These are phyloP conservation scores for Vanrija sp. DNA, from an alignment of 1,284 basidiomycete species.

Conservation along the genomic window DNA sequence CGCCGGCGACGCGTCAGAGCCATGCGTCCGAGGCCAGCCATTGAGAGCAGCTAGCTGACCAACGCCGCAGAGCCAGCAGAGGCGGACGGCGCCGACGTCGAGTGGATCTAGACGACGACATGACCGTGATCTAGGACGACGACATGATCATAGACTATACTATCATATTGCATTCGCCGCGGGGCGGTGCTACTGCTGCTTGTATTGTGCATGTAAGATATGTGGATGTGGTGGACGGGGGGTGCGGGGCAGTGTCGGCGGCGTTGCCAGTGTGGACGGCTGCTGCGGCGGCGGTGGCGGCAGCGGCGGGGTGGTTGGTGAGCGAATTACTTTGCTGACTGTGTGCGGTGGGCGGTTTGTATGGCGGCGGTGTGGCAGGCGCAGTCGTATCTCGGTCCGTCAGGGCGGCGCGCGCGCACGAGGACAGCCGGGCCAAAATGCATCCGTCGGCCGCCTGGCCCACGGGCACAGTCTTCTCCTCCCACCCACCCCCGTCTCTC, in stretches of 20 bases:
- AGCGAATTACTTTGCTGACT: too few relatives aligned
- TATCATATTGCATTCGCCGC: background rate
- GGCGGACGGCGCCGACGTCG: conserved; percentile 10
- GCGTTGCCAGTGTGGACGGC: too few relatives aligned
- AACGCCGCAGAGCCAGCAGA: background rate
- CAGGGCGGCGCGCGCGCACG: too few relatives aligned
- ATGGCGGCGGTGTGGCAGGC: too few relatives aligned
- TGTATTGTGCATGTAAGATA: background rate
- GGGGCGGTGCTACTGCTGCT: background rate
- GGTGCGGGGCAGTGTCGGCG: too few relatives aligned
- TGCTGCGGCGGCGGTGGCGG: too few relatives aligned
- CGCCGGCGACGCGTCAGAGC: too few relatives aligned
- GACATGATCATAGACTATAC: background rate
- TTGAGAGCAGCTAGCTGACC: background rate
- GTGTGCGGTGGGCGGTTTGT: too few relatives aligned
- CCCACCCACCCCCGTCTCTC: background rate
- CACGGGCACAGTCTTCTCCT: too few relatives aligned
- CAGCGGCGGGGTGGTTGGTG: background rate
- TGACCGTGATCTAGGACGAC: background rate
- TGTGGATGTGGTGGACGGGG: background rate
- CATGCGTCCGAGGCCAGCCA: background rate
- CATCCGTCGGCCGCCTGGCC: too few relatives aligned
- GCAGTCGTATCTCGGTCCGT: too few relatives aligned
- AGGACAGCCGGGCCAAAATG: too few relatives aligned
- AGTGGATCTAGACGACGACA: conserved; percentile 12